phyloP scores from a whole-genome alignment of 495 filamentous ascomycete genomes.

The Penicillium antarcticum region DNA sequence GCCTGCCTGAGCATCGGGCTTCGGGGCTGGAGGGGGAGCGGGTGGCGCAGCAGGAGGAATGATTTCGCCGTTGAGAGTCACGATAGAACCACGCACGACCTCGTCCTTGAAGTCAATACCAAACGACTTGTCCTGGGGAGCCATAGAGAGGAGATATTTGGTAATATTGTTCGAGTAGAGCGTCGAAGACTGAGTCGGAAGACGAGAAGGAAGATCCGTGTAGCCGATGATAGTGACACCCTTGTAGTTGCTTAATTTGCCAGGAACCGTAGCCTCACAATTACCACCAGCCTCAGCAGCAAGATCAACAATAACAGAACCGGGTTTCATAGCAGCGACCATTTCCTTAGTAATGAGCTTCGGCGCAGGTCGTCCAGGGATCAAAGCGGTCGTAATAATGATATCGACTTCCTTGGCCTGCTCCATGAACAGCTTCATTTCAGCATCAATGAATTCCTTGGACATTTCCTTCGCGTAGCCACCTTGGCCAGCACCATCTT shows the following conservation, averaged over 20 bases:
- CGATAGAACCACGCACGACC: constrained; percentile 75
- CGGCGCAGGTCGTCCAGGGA: constrained; percentile 72
- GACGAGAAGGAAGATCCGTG: constrained; percentile 74
- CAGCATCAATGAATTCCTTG: constrained; percentile 81
- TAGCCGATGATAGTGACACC: constrained; percentile 81
- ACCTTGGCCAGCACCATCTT: constrained; percentile 76
- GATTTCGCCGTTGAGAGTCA: constrained; percentile 69
- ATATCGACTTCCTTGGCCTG: constrained; percentile 79
- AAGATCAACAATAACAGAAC: constrained; percentile 76
- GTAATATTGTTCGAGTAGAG: constrained; percentile 86
- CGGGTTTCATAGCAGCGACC: constrained; percentile 76
- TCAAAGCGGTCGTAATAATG: constrained; percentile 78
- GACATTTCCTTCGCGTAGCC: constrained; percentile 89
- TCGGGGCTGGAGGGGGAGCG: constrained; percentile 62
- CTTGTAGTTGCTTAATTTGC: constrained; percentile 62
- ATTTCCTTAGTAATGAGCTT: constrained; percentile 76
- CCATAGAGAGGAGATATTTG: constrained; percentile 75
- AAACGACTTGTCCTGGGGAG: constrained; percentile 68
- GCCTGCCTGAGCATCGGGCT: constrained; percentile 43
- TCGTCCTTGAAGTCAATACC: constrained; percentile 74
- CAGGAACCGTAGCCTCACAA: constrained; percentile 70
- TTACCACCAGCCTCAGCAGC: constrained; percentile 80
- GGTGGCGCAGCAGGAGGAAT: constrained; percentile 69
- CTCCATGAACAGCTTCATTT: constrained; percentile 82
- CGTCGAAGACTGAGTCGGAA: constrained; percentile 78